Evolutionary conservation across 306 rosid genomes (phyloP).

Genomic region (Inga laurina): DNA sequence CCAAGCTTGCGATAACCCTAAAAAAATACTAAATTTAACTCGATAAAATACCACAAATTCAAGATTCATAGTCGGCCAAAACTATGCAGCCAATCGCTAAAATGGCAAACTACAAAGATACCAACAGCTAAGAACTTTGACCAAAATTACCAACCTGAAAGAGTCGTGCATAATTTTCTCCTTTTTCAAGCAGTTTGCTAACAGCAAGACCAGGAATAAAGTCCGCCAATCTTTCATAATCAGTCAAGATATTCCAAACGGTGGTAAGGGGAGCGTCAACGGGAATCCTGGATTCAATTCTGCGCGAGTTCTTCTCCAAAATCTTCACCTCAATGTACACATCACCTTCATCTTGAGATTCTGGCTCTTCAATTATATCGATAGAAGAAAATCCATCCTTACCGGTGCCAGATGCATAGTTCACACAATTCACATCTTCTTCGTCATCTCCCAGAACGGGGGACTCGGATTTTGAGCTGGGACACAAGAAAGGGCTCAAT

Average conservation of each 20-base stretch:
- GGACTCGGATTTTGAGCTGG: constrained; percentile 43
- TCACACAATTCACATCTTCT: background rate
- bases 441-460: constrained; percentile 13
- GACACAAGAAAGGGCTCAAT: constrained; percentile 21
- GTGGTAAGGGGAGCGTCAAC: constrained; percentile 57
- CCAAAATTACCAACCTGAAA: constrained; percentile 55
- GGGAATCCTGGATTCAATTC: constrained; percentile 61
- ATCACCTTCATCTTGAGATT: constrained; percentile 43
- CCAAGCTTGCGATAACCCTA: background rate
- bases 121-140: background rate
- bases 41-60: background rate
- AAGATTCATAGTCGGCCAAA: background rate
- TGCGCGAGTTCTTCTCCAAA: constrained; percentile 58
- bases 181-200: constrained; percentile 57
- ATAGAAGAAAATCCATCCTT: background rate
- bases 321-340: constrained; percentile 55
- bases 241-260: constrained; percentile 75
- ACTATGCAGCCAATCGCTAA: constrained; percentile 15
- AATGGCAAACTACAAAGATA: constrained; percentile 21
- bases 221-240: constrained; percentile 80
- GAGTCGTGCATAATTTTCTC: constrained; percentile 62
- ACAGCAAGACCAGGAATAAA: constrained; percentile 85
- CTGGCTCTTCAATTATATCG: constrained; percentile 10
- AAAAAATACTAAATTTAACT: background rate
- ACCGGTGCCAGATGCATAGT: background rate